A percentile compares a stretch with the other conserved stretches of the same genome.
These are phyloP conservation scores for Paraleonurus japonicus DNA, from an alignment of 257 asterid species.

Conservation along the genomic window DNA sequence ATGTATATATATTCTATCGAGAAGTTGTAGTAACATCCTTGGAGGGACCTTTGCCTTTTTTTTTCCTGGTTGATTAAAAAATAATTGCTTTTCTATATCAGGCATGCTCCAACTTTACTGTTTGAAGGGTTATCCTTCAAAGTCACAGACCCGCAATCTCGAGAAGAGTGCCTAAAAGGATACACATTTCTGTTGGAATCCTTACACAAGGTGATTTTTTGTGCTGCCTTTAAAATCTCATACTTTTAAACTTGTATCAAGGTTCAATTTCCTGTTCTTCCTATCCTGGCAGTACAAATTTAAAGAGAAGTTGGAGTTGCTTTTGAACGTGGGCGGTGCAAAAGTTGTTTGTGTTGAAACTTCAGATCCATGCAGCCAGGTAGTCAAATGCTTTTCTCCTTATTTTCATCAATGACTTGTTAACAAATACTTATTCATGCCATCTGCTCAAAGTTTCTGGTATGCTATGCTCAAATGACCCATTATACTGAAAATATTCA, in stretches of 20 bases:
- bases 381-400: conserved; percentile 22
- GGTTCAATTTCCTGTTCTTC: conserved; percentile 21
- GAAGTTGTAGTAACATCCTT: conserved; percentile 12
- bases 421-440: conserved; percentile 8
- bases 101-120: conserved; percentile 69
- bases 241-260: conserved; percentile 17
- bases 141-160: conserved; percentile 70
- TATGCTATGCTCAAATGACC: background rate
- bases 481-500: background rate
- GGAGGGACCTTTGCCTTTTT: conserved; percentile 16
- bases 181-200: conserved; percentile 71
- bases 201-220: conserved; percentile 46
- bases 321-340: conserved; percentile 84
- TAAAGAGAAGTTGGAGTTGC: conserved; percentile 62
- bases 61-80: conserved; percentile 15
- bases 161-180: conserved; percentile 73
- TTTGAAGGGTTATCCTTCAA: conserved; percentile 60
- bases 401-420: conserved; percentile 15
- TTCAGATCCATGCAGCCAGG: conserved; percentile 51
- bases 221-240: conserved; percentile 13
- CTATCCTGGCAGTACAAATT: conserved; percentile 63
- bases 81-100: conserved; percentile 30
- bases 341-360: conserved; percentile 49
- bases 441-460: conserved; percentile 9
- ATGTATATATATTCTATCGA: conserved; percentile 23